Evolutionary conservation across 768 basidiomycete species (phyloP).

Genomic region (Lyophyllum atratum): DNA sequence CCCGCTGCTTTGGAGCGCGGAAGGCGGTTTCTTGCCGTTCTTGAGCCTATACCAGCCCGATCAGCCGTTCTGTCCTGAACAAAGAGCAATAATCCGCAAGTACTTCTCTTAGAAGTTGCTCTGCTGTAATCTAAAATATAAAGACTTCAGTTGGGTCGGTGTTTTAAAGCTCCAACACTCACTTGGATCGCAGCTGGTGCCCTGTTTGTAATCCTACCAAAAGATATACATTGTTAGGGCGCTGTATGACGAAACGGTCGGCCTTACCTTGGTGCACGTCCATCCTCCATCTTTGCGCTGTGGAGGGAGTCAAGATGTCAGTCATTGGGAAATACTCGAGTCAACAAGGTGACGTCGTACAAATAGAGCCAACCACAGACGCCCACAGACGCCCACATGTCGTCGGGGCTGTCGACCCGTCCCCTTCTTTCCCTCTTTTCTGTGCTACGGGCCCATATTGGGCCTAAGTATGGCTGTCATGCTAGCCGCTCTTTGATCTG

Average conservation of each 20-base stretch:
- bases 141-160: not conserved
- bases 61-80: not conserved
- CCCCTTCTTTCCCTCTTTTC: too few species aligned
- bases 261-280: slow-evolving; percentile 13
- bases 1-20: slow-evolving; percentile 90
- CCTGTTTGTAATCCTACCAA: slow-evolving; percentile 84
- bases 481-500: too few species aligned
- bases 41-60: slow-evolving; percentile 67
- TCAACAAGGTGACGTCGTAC: not conserved
- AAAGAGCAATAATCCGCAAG: slow-evolving; percentile 2
- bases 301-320: not conserved
- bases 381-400: too few species aligned
- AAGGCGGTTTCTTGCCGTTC: slow-evolving; percentile 93
- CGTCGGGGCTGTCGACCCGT: too few species aligned
- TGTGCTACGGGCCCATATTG: too few species aligned
- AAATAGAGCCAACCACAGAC: not conserved
- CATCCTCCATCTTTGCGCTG: slow-evolving; percentile 12
- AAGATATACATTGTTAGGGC: not conserved
- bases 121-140: slow-evolving; percentile 84
- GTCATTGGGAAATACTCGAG: not conserved
- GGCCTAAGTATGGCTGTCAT: too few species aligned
- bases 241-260: not conserved
- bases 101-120: slow-evolving; percentile 95
- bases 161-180: slow-evolving; percentile 21
- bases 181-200: slow-evolving; percentile 94